These are phyloP conservation scores for Monascus purpureus DNA, from an alignment of 495 filamentous ascomycete species.

Conservation along the genomic window DNA sequence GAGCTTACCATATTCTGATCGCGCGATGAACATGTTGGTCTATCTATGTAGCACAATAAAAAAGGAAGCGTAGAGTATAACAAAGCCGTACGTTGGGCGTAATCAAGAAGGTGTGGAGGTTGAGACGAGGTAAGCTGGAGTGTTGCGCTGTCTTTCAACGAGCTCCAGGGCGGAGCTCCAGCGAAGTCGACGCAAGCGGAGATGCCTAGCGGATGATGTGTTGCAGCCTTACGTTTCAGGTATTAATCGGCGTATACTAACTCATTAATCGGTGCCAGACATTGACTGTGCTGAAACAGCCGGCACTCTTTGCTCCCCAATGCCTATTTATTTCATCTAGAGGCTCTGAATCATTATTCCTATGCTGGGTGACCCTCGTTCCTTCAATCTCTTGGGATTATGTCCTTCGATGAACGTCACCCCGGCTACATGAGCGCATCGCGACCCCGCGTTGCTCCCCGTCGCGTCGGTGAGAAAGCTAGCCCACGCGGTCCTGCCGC, in stretches of 20 bases:
- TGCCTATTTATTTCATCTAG: background rate
- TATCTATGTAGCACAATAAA: constrained; percentile 5
- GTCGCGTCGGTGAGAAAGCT: constrained; percentile 25
- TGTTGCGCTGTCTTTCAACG: background rate
- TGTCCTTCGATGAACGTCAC: constrained; percentile 34
- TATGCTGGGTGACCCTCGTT: constrained; percentile 13
- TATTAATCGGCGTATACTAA: background rate
- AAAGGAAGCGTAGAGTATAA: constrained; percentile 1
- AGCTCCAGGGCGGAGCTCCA: background rate
- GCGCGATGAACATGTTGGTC: constrained; percentile 93
- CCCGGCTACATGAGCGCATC: constrained; percentile 30
- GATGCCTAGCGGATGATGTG: background rate
- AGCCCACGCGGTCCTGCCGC: constrained; percentile 20
- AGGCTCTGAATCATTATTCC: background rate
- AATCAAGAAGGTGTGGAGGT: too few species aligned
- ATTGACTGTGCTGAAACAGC: background rate
- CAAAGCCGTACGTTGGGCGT: too few species aligned
- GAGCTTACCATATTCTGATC: constrained; percentile 94
- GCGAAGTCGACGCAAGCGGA: background rate
- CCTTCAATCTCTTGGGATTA: constrained; percentile 16
- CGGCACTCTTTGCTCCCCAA: background rate
- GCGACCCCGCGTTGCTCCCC: constrained; percentile 33
- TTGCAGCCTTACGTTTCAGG: background rate
- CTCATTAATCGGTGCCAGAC: background rate
- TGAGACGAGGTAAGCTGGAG: background rate